Evolutionary conservation across 2,329 filamentous ascomycete genomes (phyloP), one percentile per base, ranked within the genome.

Genomic region (Claviceps maximensis): DNA sequence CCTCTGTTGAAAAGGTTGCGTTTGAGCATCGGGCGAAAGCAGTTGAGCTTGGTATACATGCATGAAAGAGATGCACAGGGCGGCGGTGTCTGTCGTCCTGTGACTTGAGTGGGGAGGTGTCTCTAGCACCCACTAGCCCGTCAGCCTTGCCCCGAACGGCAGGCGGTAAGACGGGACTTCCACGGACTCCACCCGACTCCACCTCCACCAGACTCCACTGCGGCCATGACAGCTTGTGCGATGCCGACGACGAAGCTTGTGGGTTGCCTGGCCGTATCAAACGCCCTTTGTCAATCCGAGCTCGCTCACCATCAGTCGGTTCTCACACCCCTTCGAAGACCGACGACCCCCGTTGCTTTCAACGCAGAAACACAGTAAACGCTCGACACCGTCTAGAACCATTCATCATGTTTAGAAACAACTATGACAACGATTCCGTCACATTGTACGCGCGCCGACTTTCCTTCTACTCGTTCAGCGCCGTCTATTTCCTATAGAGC

Each of bases 401-500:
- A 55, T 60, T 29, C 79, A 83, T 66, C 66, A 97, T 98, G 93
- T 98, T 98, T 77, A 83, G 93, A 74, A 98, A 98, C 80, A 97
- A 97, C 75, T 98, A 98, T 80, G 93, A 98, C 77, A 98, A 98
- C 83, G 93, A 98, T 74, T 95, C 91, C 58, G 90, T 97, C 74
- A 98, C 93, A 74, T 98, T 97, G 89, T 95, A 79, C 74, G 84
- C 73, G 67, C 73, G 67, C 58, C 51, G 53, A 50, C 50, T 53
- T 15, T 53, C 31, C 21, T 25, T 15, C n/a, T 29, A 38, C 33
- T 31, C 38, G 31, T 33, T 25, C 53, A 19, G 17, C 9, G 10
- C 27, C 45, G 13, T 31, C 13, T 29, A 21, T 31, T 33, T 36
- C 9, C 19, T 13, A 15, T 8, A 4, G 36, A 49, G 36, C 48